phyloP scores from a whole-genome alignment of 148 eudicot genomes.

The Rhododendron molle region DNA sequence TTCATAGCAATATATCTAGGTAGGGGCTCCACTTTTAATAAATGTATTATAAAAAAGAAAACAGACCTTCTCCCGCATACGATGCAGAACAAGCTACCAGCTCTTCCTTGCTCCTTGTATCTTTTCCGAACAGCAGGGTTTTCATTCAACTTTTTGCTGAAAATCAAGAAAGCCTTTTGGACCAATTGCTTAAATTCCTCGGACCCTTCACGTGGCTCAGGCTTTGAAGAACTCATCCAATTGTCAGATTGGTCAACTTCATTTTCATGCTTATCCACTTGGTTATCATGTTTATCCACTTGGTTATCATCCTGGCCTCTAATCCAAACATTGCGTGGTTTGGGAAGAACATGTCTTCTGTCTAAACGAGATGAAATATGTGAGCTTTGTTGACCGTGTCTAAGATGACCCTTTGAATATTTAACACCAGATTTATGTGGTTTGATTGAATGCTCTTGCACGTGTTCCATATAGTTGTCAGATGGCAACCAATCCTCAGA shows the following conservation, averaged over 20 bases:
- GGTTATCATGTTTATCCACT: constrained; percentile 18
- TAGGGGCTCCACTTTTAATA: background rate
- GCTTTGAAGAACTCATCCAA: constrained; percentile 24
- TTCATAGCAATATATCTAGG: constrained; percentile 3
- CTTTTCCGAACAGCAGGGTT: constrained; percentile 32
- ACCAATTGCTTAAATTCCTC: constrained; percentile 47
- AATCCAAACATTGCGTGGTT: constrained; percentile 1
- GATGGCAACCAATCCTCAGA: constrained; percentile 16
- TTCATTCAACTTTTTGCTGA: constrained; percentile 38
- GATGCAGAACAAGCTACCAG: constrained; percentile 53
- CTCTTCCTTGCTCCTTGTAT: constrained; percentile 42
- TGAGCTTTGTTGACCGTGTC: constrained; percentile 23
- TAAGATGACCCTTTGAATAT: constrained; percentile 36
- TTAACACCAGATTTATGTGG: constrained; percentile 22
- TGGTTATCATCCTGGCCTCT: constrained; percentile 19
- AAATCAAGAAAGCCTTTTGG: constrained; percentile 38
- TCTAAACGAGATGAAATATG: constrained; percentile 10
- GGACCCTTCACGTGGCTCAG: constrained; percentile 50
- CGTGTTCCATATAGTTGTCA: constrained; percentile 17
- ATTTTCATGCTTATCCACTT: constrained; percentile 22
- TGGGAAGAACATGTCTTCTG: constrained; percentile 18
- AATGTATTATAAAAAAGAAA: constrained; percentile 21
- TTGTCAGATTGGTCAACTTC: constrained; percentile 21
- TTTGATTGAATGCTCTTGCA: constrained; percentile 16
- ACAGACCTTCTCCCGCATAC: constrained; percentile 65